A percentile compares a stretch with the other conserved stretches of the same genome.
These are phyloP conservation scores for Isochrysis galbana DNA, from an alignment of 78 protist species.

Conservation along the genomic window DNA sequence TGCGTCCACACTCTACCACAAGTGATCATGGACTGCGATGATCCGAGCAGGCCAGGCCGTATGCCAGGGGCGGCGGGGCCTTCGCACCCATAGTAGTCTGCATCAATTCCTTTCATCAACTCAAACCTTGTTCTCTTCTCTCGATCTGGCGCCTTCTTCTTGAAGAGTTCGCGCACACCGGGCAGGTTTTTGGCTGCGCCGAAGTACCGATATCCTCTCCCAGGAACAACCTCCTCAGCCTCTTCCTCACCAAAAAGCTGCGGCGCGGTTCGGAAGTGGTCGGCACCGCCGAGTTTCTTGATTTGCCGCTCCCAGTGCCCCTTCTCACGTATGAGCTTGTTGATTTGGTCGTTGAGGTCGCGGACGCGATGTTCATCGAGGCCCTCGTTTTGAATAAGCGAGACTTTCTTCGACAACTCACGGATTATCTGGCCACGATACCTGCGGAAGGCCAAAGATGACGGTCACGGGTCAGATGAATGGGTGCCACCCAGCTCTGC, in stretches of 20 bases:
- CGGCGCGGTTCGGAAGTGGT: not conserved
- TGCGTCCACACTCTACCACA: no score
- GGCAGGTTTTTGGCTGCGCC: constrained; percentile 95
- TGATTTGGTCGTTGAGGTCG: constrained; percentile 95
- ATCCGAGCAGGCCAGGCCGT: no score
- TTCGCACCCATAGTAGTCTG: constrained; percentile 81
- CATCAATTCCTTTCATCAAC: constrained; percentile 68
- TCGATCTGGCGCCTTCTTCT: not conserved
- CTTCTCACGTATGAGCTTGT: constrained; percentile 83
- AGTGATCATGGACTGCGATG: no score
- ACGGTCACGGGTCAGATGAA: no score
- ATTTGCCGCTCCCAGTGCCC: constrained; percentile 92
- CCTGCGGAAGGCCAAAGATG: no score
- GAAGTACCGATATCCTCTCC: constrained; percentile 65
- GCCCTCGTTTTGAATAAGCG: constrained; percentile 85
- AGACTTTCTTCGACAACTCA: constrained; percentile 76
- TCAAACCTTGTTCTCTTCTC: constrained; percentile 55
- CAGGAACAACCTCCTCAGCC: constrained; percentile 14
- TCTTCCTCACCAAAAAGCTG: not conserved
- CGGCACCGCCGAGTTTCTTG: constrained; percentile 88
- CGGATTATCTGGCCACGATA: constrained; percentile 80
- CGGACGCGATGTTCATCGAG: constrained; percentile 88
- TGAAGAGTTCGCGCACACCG: constrained; percentile 89
- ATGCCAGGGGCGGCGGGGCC: not conserved
- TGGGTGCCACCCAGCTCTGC: no score